Percentiles rank a stretch among this genome's conserved stretches.
Conservation (phyloP, 23 red algal genomes). For the Gracilaria caudata region DNA sequence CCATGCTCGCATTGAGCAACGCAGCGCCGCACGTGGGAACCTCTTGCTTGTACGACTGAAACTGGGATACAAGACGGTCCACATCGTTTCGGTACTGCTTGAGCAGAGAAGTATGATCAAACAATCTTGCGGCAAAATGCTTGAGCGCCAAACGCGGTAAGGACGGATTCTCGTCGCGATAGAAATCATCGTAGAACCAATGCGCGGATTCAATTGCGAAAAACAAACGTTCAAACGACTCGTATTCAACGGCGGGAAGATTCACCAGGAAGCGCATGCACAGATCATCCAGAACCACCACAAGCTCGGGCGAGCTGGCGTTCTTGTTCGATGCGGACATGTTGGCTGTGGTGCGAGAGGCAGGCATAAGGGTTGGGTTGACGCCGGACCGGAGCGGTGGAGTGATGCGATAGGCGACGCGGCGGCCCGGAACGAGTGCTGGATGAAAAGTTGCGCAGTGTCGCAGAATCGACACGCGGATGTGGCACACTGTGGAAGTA, state of each 20-base stretch:
- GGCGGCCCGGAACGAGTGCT: too few relatives aligned
- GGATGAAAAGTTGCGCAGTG: too few relatives aligned
- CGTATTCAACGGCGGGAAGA: conserved; percentile 90
- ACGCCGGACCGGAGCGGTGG: not conserved
- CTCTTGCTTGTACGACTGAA: conserved; percentile 91
- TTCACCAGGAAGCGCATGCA: conserved; percentile 92
- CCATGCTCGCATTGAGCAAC: conserved; percentile 66
- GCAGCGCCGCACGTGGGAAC: conserved; percentile 91
- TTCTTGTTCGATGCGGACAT: conserved; percentile 36
- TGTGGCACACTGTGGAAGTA: not conserved
- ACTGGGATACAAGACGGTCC: conserved; percentile 80
- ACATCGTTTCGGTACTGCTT: conserved; percentile 58
- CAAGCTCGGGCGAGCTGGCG: conserved; percentile 8
- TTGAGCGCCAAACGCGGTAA: conserved; percentile 76
- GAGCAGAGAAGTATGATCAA: conserved; percentile 75
- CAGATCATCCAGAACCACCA: conserved; percentile 85
- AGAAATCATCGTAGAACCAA: conserved; percentile 99
- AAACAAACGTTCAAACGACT: conserved; percentile 91
- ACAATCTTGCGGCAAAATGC: conserved; percentile 84
- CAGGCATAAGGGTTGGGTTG: not conserved
- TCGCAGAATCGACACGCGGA: too few relatives aligned
- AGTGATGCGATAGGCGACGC: not conserved
- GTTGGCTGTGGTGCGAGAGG: not conserved
- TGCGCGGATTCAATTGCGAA: conserved; percentile 97
- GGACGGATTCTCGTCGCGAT: conserved; percentile 70